Evolutionary conservation across 1,284 basidiomycete genomes (phyloP).

Genomic region (Malassezia pachydermatis): DNA sequence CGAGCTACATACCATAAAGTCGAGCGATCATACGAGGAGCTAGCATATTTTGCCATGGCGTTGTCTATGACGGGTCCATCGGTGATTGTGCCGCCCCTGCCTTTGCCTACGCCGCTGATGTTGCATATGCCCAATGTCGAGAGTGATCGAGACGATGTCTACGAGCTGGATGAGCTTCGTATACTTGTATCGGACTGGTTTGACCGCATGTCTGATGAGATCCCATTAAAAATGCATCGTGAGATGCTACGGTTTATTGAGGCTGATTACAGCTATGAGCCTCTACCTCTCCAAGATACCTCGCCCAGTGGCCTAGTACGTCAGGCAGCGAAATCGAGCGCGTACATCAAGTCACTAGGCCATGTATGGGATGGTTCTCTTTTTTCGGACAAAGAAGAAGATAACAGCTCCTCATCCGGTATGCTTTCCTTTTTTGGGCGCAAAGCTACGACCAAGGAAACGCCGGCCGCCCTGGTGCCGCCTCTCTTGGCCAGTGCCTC

Average conservation of each 20-base stretch:
- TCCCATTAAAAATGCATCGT: constrained; percentile 24
- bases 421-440: not conserved
- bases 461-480: constrained; percentile 6
- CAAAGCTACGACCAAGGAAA: not conserved
- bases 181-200: constrained; percentile 34
- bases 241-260: constrained; percentile 40
- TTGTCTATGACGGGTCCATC: constrained; percentile 23
- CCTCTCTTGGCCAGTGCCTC: constrained; percentile 1
- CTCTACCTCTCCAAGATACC: constrained; percentile 12
- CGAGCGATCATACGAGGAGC: constrained; percentile 31
- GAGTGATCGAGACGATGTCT: not conserved
- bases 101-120: constrained; percentile 23
- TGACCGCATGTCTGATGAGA: constrained; percentile 24
- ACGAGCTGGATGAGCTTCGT: constrained; percentile 29
- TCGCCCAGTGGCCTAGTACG: not conserved
- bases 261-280: constrained; percentile 38
- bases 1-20: constrained; percentile 26
- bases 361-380: constrained; percentile 11
- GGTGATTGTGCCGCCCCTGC: constrained; percentile 33
- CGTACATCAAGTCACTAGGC: constrained; percentile 6
- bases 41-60: constrained; percentile 29
- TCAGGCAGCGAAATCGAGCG: not conserved
- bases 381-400: not conserved
- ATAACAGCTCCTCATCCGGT: not conserved
- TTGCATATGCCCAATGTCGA: not conserved